These are phyloP conservation scores for Kazachstania sp. DNA, from an alignment of 1,139 yeast genomes.

Conservation along the genomic window DNA sequence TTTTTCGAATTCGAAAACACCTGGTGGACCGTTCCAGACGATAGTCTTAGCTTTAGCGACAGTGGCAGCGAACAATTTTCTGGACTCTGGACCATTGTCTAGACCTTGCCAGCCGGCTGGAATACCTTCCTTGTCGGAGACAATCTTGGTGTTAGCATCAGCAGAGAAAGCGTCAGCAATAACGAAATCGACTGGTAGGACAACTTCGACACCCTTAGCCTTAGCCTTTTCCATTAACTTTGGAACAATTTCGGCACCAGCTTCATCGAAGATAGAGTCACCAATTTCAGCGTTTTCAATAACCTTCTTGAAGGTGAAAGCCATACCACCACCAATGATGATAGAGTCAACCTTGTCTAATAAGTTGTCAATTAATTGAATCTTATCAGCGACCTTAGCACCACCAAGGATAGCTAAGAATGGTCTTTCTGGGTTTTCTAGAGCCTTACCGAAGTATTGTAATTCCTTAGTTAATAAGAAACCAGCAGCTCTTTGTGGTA, in stretches of 20 bases:
- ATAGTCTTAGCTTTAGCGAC: constrained; percentile 90
- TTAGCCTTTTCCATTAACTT: constrained; percentile 52
- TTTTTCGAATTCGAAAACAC: constrained; percentile 86
- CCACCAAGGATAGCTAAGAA: constrained; percentile 97
- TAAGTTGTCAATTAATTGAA: constrained; percentile 16
- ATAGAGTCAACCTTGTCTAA: constrained; percentile 16
- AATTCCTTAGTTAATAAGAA: constrained; percentile 87
- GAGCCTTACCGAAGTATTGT: constrained; percentile 91
- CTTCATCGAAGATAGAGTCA: constrained; percentile 15
- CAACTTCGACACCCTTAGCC: constrained; percentile 83
- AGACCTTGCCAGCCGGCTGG: constrained; percentile 51
- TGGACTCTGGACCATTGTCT: constrained; percentile 85
- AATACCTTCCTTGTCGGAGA: constrained; percentile 47
- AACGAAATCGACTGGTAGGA: constrained; percentile 87
- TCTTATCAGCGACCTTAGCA: constrained; percentile 70
- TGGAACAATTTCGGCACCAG: constrained; percentile 18
- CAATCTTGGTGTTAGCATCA: constrained; percentile 74
- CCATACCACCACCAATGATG: constrained; percentile 19
- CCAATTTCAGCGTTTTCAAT: constrained; percentile 14
- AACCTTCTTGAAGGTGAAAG: constrained; percentile 17
- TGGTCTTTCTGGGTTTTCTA: constrained; percentile 94
- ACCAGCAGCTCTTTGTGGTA: constrained; percentile 95
- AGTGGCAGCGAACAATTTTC: constrained; percentile 64
- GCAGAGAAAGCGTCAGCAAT: constrained; percentile 89
- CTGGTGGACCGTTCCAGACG: constrained; percentile 39